Evolutionary conservation across 192 early-diverging fungal genomes (phyloP), one percentile per base, ranked within the genome.

Genomic region (Gonapodya prolifera): DNA sequence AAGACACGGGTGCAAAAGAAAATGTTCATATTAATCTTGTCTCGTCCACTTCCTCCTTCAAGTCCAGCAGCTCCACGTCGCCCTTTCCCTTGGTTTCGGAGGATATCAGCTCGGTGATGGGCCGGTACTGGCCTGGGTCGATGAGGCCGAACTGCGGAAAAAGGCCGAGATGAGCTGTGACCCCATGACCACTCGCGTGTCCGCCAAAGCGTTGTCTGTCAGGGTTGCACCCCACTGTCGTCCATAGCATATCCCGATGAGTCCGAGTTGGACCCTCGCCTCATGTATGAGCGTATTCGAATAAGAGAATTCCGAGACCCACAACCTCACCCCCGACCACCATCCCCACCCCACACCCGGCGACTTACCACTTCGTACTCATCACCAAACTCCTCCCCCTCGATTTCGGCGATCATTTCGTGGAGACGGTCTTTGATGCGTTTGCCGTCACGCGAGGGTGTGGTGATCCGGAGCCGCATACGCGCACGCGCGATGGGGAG

Each of bases 401-500:
- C 91, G n/a, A 92, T 85, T 0, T 84, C 83, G 0, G 86, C 85
- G 34, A 95, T 75, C 73, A 91, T 78, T 29, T 89, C 77, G 33
- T 83, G 73, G 17, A 95, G 70, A 78, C 89, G 90, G 29, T 97
- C 94, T 78, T 90, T 92, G 69, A 96, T 69, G 79, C 91, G 90
- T 86, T 99, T 99, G 0, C 88, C 91, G 16, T 98, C 95, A 83
- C 96, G 98, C 2, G 83, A 86, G 0, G 93, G 86, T 76, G 95
- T 81, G 2, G 85, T 85, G n/a, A 99, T 78, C 78, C 94, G 86
- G 34, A 99, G 78, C 0, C 94, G 83, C 95, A 98, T 98, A 81
- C 95, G 96, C 16, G 96, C 98, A 34, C 96, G 86, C 0, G 91
- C 89, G 81, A 99, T 98, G 1, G 96, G 96, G 78, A 99, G 89